Percentiles rank a stretch among this genome's conserved stretches.
phyloP scores from a whole-genome alignment of 2,329 filamentous ascomycete species.

The Teratosphaeria viscida region DNA sequence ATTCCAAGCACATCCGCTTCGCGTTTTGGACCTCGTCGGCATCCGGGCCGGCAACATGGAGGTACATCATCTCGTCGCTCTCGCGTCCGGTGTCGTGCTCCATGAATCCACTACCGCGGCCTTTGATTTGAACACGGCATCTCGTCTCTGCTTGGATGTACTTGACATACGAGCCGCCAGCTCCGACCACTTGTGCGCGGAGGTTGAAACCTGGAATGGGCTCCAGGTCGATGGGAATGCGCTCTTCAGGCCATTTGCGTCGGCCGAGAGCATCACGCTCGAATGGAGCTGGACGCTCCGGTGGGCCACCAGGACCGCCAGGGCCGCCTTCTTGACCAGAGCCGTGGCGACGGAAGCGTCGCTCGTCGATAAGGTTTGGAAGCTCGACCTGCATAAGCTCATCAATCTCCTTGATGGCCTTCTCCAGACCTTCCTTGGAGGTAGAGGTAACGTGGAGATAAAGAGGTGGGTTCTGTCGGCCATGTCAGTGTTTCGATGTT shows the following conservation, averaged over 20 bases:
- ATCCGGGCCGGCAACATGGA: slow-evolving; percentile 89
- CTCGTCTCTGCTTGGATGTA: slow-evolving; percentile 93
- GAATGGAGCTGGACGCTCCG: slow-evolving; percentile 34
- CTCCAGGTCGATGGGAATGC: slow-evolving; percentile 82
- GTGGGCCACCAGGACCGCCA: slow-evolving; percentile 31
- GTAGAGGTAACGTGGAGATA: slow-evolving; percentile 95
- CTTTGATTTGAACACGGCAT: slow-evolving; percentile 97
- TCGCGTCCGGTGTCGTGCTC: slow-evolving; percentile 80
- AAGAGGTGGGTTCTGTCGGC: slow-evolving; percentile 53
- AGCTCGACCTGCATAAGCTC: slow-evolving; percentile 95
- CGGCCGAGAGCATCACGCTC: slow-evolving; percentile 87
- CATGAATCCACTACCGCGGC: slow-evolving; percentile 86
- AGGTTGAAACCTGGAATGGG: slow-evolving; percentile 91
- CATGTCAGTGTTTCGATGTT: background rate
- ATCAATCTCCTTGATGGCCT: slow-evolving; percentile 77
- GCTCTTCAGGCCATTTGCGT: slow-evolving; percentile 97
- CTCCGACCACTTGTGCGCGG: slow-evolving; percentile 88
- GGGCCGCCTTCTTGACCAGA: background rate
- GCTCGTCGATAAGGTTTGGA: slow-evolving; percentile 87
- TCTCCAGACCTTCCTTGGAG: slow-evolving; percentile 80
- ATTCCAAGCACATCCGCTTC: slow-evolving; percentile 78
- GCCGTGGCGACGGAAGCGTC: slow-evolving; percentile 64
- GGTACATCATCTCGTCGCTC: slow-evolving; percentile 91
- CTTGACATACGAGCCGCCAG: slow-evolving; percentile 91
- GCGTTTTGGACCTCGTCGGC: slow-evolving; percentile 74